Percentiles rank a stretch among this genome's conserved stretches.
These are phyloP conservation scores for Sporodiniella umbellata DNA, from an alignment of 371 early-diverging fungal genomes.

Conservation along the genomic window DNA sequence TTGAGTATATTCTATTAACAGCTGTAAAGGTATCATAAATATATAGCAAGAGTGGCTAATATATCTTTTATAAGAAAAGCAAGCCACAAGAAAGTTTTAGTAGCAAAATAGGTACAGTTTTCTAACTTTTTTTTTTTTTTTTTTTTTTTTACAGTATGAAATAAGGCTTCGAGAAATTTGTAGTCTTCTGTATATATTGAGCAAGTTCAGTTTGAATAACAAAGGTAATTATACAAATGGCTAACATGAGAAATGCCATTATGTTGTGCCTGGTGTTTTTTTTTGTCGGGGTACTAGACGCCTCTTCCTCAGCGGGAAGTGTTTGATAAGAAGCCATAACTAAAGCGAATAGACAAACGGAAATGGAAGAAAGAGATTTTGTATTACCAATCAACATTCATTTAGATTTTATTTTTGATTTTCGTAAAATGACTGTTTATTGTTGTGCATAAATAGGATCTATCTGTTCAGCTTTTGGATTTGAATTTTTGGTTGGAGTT, in stretches of 20 bases:
- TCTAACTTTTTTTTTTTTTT: too few relatives aligned
- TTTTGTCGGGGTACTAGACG: neutral
- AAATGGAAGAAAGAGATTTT: neutral
- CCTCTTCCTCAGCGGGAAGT: slow-evolving; percentile 20
- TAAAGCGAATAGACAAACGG: neutral
- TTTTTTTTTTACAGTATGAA: slow-evolving; percentile 66
- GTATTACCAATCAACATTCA: slow-evolving; percentile 4
- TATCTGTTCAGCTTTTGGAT: neutral
- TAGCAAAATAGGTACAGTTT: neutral
- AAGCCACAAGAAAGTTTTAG: neutral
- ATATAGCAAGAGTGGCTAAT: slow-evolving; percentile 72
- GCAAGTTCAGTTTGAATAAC: slow-evolving; percentile 66
- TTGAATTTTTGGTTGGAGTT: neutral
- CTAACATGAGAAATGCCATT: slow-evolving; percentile 41
- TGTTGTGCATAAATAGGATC: neutral
- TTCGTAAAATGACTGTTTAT: neutral
- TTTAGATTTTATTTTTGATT: too few relatives aligned
- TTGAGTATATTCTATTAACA: slow-evolving; percentile 41
- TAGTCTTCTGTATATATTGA: slow-evolving; percentile 61
- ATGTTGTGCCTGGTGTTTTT: slow-evolving; percentile 12
- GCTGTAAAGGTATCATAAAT: slow-evolving; percentile 65
- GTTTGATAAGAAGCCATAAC: slow-evolving; percentile 29
- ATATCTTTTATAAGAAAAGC: slow-evolving; percentile 38
- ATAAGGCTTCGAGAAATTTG: slow-evolving; percentile 69
- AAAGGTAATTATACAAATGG: slow-evolving; percentile 59